Conservation (phyloP, 2,329 filamentous ascomycete genomes). For the Curvularia lunata region DNA sequence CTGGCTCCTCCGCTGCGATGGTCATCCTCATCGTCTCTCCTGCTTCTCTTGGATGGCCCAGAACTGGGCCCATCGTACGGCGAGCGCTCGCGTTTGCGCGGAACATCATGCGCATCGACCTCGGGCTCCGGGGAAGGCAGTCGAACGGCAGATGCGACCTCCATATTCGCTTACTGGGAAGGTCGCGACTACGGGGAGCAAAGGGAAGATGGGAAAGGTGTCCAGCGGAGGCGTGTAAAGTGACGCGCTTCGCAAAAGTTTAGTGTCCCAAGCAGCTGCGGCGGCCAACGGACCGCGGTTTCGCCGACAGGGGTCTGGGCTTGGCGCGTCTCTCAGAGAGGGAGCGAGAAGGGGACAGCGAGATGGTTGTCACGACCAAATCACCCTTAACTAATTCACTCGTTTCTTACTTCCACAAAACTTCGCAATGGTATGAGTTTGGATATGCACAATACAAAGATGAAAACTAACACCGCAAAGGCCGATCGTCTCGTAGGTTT, state of each 20-base stretch:
- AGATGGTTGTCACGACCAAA: constrained; percentile 23
- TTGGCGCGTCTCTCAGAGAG: constrained; percentile 16
- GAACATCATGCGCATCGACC: constrained; percentile 52
- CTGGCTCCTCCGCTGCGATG: constrained; percentile 71
- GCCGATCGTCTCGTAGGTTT: constrained; percentile 86
- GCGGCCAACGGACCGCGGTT: constrained; percentile 28
- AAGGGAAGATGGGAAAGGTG: constrained; percentile 4
- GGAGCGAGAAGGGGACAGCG: constrained; percentile 23
- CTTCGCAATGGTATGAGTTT: constrained; percentile 39
- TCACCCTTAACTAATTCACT: constrained; percentile 22
- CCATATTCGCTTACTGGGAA: constrained; percentile 31
- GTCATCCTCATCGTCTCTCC: constrained; percentile 45
- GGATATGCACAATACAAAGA: background rate
- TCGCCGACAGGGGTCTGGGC: constrained; percentile 23
- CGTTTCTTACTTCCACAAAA: constrained; percentile 17
- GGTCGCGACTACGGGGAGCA: constrained; percentile 1
- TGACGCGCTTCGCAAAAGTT: constrained; percentile 35
- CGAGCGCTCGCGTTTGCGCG: constrained; percentile 63
- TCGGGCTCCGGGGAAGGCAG: constrained; percentile 63
- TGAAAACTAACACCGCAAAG: constrained; percentile 57
- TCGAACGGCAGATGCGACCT: constrained; percentile 59
- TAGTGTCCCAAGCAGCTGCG: constrained; percentile 22
- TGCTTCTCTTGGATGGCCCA: constrained; percentile 49
- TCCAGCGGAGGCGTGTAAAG: constrained; percentile 9
- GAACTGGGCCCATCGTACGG: constrained; percentile 43